phyloP scores from a whole-genome alignment of 208 protist species.

The Leishmania mexicana region DNA sequence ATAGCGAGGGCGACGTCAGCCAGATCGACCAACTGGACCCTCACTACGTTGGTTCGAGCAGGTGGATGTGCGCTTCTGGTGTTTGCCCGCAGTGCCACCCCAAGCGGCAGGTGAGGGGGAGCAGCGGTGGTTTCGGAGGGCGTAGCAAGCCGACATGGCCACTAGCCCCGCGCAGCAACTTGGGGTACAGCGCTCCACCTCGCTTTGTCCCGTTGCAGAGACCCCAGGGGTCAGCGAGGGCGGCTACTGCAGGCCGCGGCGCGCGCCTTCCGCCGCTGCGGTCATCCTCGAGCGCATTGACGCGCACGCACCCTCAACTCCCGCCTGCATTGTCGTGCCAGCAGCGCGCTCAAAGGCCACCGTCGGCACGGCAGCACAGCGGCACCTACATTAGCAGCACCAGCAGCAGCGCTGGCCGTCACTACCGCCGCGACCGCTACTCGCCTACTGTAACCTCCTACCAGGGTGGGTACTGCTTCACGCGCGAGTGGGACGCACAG shows the following conservation, averaged over 20 bases:
- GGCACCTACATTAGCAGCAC: background rate
- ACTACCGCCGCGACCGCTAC: slow-evolving; percentile 9
- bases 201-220: background rate
- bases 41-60: slow-evolving; percentile 21
- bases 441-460: slow-evolving; percentile 7
- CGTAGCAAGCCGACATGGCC: slow-evolving; percentile 11
- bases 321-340: background rate
- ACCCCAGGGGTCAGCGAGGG: background rate
- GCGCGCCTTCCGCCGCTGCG: background rate
- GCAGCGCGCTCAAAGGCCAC: background rate
- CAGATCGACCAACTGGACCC: background rate
- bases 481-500: slow-evolving; percentile 15
- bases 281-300: background rate
- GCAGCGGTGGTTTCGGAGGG: background rate
- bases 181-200: slow-evolving; percentile 22
- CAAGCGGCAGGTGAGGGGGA: background rate
- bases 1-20: background rate
- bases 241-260: background rate
- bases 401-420: background rate
- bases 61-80: slow-evolving; percentile 34
- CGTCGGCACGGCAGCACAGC: background rate
- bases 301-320: background rate
- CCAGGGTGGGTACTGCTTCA: slow-evolving; percentile 20
- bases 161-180: slow-evolving; percentile 6
- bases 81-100: slow-evolving; percentile 31